Evolutionary conservation across 2,329 filamentous ascomycete species (phyloP), one percentile per base, ranked within the genome.

Genomic region (Exophiala sp.): DNA sequence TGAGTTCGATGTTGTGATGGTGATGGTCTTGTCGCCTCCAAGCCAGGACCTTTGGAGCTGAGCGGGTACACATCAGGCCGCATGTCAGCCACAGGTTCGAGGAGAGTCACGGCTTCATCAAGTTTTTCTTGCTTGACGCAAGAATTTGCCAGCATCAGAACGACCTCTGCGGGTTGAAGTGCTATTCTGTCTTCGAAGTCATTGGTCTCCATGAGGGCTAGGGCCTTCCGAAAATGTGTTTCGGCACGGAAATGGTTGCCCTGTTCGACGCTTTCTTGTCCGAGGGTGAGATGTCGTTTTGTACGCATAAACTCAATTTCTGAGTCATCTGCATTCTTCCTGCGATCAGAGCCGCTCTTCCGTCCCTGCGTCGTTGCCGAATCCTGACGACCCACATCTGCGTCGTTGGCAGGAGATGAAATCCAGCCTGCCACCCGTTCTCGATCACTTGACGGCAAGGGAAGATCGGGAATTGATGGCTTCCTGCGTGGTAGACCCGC

Each of bases 41-140:
- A 8, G 7, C 9, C 20, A 21, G 7, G 20, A 12, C 35, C 34
- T 11, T 41, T 36, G 14, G 40, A 33, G 7, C 55, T 14, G 16
- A 9, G 12, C 6, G 58, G 47, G 29, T 55, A 58, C 21, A 60
- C 52, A 42, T 58, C 49, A 10, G 42, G 33, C 12, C 53, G 41
- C 52, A 51, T 46, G 9, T 49, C 47, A 7, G 61, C 54, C 9
- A 63, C 50, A 5, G 59, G 59, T 43, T 55, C 29, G n/a, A 63
- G 57, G 18, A 61, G 43, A 8, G 24, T 40, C 11, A 63, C 53
- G 9, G 59, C 59, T 16, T 63, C 54, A 24, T 63, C 59, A 20
- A 58, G 53, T 42, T 63, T 63, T 18, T 63, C 45, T 43, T 63
- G 61, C 34, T 58, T 53, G 12, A 57, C 38, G 32, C 59, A 61